phyloP scores from a whole-genome alignment of 352 stramenopile species.

The Phytophthora pluvialis region DNA sequence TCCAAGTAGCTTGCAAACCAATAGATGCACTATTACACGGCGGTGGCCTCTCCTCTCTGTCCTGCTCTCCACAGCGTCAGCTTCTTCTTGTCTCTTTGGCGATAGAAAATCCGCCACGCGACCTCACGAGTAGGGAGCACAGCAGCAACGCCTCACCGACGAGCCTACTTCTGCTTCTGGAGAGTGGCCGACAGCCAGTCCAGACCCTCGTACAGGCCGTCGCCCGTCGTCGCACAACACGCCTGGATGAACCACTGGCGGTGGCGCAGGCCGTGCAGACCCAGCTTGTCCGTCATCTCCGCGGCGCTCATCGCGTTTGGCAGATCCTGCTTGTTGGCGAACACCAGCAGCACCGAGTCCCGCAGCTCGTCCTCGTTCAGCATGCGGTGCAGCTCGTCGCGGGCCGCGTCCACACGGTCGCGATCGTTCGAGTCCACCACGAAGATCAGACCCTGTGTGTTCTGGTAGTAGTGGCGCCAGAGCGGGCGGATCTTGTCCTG shows the following conservation, averaged over 20 bases:
- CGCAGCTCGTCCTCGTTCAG: slow-evolving; percentile 98
- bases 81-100: slow-evolving; percentile 16
- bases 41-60: slow-evolving; percentile 24
- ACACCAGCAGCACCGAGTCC: slow-evolving; percentile 97
- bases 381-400: slow-evolving; percentile 98
- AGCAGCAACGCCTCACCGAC: slow-evolving; percentile 6
- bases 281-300: slow-evolving; percentile 99
- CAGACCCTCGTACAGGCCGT: slow-evolving; percentile 99
- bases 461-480: slow-evolving; percentile 99
- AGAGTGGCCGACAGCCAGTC: slow-evolving; percentile 96
- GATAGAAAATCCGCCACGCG: slow-evolving; percentile 1
- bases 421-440: slow-evolving; percentile 99
- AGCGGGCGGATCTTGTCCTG: slow-evolving; percentile 99
- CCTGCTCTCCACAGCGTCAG: slow-evolving; percentile 28
- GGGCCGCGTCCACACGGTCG: slow-evolving; percentile 97
- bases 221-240: slow-evolving; percentile 98
- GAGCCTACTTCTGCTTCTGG: slow-evolving; percentile 81
- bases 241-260: slow-evolving; percentile 99
- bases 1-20: slow-evolving; percentile 33
- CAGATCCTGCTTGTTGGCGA: slow-evolving; percentile 99
- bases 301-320: slow-evolving; percentile 94
- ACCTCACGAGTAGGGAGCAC: slow-evolving; percentile 25
- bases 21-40: slow-evolving; percentile 52
- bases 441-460: slow-evolving; percentile 99
- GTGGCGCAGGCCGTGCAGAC: slow-evolving; percentile 96